Percentiles rank a stretch among this genome's conserved stretches.
phyloP scores from a whole-genome alignment of 2,329 filamentous ascomycete genomes.

The Sarocladium kiliense region DNA sequence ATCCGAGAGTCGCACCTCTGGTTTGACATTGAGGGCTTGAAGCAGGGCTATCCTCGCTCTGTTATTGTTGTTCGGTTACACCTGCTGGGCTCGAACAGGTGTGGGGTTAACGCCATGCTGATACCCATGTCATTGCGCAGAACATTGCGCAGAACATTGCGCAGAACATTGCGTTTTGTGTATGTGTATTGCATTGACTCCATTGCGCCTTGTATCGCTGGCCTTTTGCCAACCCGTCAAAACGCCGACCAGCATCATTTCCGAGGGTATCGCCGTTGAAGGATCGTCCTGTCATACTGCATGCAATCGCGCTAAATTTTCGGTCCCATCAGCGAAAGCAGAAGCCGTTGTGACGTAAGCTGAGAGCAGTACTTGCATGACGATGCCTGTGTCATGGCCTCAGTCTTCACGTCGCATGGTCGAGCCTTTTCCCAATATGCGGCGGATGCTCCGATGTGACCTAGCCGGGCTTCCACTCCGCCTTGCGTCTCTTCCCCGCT shows the following conservation, averaged over 20 bases:
- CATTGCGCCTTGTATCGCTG: background rate
- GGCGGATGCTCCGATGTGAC: slow-evolving; percentile 4
- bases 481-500: too few species aligned
- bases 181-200: background rate
- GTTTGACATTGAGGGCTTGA: background rate
- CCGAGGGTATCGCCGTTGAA: background rate
- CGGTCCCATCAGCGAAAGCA: background rate
- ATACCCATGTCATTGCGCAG: background rate
- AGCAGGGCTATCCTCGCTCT: too few species aligned
- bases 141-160: too few species aligned
- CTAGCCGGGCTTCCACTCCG: background rate
- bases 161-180: too few species aligned
- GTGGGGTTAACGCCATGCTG: background rate
- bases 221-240: background rate
- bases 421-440: background rate
- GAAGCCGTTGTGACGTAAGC: background rate
- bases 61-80: too few species aligned
- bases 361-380: background rate
- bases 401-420: background rate
- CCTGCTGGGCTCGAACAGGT: background rate
- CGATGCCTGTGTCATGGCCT: background rate
- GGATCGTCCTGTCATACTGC: background rate
- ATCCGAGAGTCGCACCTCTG: background rate
- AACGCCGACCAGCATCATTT: background rate
- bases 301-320: background rate